Base-by-base conservation (phyloP, 495 filamentous ascomycete species). In the Monascus purpureus region DNA sequence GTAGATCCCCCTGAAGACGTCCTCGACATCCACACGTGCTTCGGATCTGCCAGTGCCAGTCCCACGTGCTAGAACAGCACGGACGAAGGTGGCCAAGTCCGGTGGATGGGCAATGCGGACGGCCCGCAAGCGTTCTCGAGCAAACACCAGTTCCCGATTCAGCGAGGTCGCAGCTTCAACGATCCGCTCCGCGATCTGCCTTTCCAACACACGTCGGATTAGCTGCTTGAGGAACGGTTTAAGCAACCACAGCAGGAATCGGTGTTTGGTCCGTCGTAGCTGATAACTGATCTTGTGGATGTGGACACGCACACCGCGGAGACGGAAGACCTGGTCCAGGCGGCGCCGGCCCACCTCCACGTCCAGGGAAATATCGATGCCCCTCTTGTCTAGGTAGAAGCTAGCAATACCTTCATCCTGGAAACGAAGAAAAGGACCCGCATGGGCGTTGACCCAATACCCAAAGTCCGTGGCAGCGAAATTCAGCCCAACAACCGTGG, bases 221-320 rank as follows among this genome's bases (percentile, higher is more conserved):
- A 94, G 59, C 2, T 81, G 84, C 18, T 77, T 80, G 9, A 96
- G 61, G 29, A 96, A 51, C 0, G 88, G 88, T 48, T 87, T 88
- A 43, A 90, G 64, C 24, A 93, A 52, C 82, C 84, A 94, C 8
- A 77, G 67, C 0, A 92, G 42, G 49, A 77, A 79, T 19, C 65
- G 69, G 54, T 92, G 81, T 45, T 73, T 80, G 50, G 75, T 82
- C 42, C 75, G 72, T 8, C 73, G 68, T 4, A 94, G 59, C 3
- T 61, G 73, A 55, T 84, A 96, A 41, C 75, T 71, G 1, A 96
- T 71, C 42, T 87, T 87, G 60, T 94, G 86, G 41, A 94, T 80
- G 37, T 68, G 69, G 3, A 93, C 85, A 4, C 70, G 62, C 6
- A 93, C 85, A 11, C 64, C 67, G 16, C 72, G 68, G 8, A 94